Base-by-base conservation (phyloP, 2,329 filamentous ascomycete genomes). In the Fusarium scirpi region DNA sequence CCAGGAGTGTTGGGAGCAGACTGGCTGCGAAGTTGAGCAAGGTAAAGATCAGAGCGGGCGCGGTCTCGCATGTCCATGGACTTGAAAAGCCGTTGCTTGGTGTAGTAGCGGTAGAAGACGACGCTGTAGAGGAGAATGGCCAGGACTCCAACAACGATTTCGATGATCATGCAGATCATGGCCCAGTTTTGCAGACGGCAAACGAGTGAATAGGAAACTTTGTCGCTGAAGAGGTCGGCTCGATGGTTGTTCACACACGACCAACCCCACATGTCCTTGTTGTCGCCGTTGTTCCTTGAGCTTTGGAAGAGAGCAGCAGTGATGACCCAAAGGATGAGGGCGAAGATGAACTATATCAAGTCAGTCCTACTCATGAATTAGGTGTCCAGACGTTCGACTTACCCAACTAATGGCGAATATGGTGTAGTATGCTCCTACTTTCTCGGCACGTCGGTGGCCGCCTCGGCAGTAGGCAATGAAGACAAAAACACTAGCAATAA, bases 241-340 rank as follows among this genome's bases (percentile, higher is more conserved):
- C 95, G 90, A 71, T 91, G 89, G 80, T 98, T 98, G 76, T 97
- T 88, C 61, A 94, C 91, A 80, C 96, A 99, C n/a, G 94, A 90
- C 96, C 96, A 99, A 64, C 95, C 94, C 96, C 96, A 99, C 81
- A 99, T 89, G 80, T 99, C 96, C 81, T 97, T 90, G 77, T 92
- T 92, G 70, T 89, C 83, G 77, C 78, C 77, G 77, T 87, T 92
- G 76, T 89, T 87, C 79, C 91, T 92, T 61, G 90, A 89, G 75
- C 92, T 88, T 79, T 98, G 94, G 76, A 98, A 88, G 60, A 97
- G 83, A 62, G 91, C 93, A 41, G 94, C 94, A 32, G 93, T 94
- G 34, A 96, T 85, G 58, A 91, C 90, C 96, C 96, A 99, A 85
- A 99, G 93, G 76, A 97, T 82, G 80, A 97, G 91, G 79, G 92